Percentiles rank a stretch among this genome's conserved stretches.
phyloP scores from a whole-genome alignment of 2,329 filamentous ascomycete species.

The Polychaeton citri region DNA sequence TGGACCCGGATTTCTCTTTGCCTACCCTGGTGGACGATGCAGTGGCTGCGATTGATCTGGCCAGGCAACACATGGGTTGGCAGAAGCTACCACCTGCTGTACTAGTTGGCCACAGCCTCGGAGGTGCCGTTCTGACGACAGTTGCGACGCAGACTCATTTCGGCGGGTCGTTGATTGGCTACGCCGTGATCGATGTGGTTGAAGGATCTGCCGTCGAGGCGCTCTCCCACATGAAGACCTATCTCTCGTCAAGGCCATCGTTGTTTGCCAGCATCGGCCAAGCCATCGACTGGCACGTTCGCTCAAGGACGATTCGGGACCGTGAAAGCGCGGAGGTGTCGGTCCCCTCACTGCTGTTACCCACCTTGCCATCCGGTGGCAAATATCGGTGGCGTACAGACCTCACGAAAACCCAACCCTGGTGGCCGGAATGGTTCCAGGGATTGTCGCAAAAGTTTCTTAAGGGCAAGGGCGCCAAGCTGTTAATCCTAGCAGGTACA shows the following conservation, averaged over 20 bases:
- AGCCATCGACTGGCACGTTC: slow-evolving; percentile 87
- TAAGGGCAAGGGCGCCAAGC: slow-evolving; percentile 64
- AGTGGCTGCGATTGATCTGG: slow-evolving; percentile 52
- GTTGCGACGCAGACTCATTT: slow-evolving; percentile 51
- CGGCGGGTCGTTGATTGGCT: slow-evolving; percentile 53
- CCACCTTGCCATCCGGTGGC: slow-evolving; percentile 17
- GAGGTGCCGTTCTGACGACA: slow-evolving; percentile 81
- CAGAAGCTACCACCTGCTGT: slow-evolving; percentile 57
- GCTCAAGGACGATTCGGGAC: slow-evolving; percentile 77
- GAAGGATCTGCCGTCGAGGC: slow-evolving; percentile 93
- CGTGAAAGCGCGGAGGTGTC: slow-evolving; percentile 70
- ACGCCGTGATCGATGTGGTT: slow-evolving; percentile 86
- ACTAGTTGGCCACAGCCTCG: slow-evolving; percentile 82
- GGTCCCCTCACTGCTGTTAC: slow-evolving; percentile 64
- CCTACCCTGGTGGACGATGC: slow-evolving; percentile 62
- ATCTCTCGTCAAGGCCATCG: slow-evolving; percentile 66
- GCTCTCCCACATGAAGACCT: slow-evolving; percentile 84
- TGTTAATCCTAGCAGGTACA: slow-evolving; percentile 75
- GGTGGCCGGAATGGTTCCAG: slow-evolving; percentile 89
- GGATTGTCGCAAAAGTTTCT: slow-evolving; percentile 84
- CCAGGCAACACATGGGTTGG: slow-evolving; percentile 60
- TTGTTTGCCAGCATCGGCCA: slow-evolving; percentile 65
- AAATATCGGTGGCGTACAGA: slow-evolving; percentile 77
- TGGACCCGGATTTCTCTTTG: slow-evolving; percentile 50
- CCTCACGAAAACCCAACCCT: slow-evolving; percentile 67